Evolutionary conservation across 495 filamentous ascomycete genomes (phyloP).

Genomic region (Filosporella fistucella): DNA sequence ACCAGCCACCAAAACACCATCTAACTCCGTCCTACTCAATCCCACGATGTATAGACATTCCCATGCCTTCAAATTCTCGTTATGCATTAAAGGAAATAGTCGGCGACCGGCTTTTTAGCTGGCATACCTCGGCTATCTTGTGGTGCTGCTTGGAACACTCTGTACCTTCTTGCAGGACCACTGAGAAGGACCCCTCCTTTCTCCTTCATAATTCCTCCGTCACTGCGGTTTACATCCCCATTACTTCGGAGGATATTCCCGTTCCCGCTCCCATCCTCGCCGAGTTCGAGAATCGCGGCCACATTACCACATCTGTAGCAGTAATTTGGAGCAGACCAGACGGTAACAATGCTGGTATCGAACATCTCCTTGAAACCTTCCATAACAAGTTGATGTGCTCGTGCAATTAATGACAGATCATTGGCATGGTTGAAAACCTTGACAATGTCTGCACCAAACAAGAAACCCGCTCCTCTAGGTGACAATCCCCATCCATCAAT

Average conservation of each 20-base stretch:
- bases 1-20: too few species aligned
- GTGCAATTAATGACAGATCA: conserved; percentile 84
- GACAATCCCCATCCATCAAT: conserved; percentile 97
- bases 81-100: conserved; percentile 83
- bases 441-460: conserved; percentile 95
- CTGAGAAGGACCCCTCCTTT: conserved; percentile 31
- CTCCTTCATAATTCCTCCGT: conserved; percentile 31
- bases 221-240: conserved; percentile 64
- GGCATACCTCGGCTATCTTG: conserved; percentile 98
- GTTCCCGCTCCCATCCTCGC: conserved; percentile 70
- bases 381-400: conserved; percentile 98
- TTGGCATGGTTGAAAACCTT: conserved; percentile 93
- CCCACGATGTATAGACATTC: too few species aligned
- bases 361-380: conserved; percentile 99
- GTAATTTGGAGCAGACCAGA: conserved; percentile 97
- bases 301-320: conserved; percentile 98
- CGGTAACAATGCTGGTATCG: conserved; percentile 88
- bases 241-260: conserved; percentile 75
- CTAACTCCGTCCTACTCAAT: too few species aligned
- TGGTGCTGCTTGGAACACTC: conserved; percentile 94
- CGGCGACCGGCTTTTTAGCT: conserved; percentile 95
- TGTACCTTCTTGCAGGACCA: conserved; percentile 85
- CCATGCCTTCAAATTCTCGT: too few species aligned
- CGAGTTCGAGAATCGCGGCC: conserved; percentile 88
- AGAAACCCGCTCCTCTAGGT: conserved; percentile 90